Conservation (phyloP, 116 monocot genomes). For the Phalaenopsis hybrid region DNA sequence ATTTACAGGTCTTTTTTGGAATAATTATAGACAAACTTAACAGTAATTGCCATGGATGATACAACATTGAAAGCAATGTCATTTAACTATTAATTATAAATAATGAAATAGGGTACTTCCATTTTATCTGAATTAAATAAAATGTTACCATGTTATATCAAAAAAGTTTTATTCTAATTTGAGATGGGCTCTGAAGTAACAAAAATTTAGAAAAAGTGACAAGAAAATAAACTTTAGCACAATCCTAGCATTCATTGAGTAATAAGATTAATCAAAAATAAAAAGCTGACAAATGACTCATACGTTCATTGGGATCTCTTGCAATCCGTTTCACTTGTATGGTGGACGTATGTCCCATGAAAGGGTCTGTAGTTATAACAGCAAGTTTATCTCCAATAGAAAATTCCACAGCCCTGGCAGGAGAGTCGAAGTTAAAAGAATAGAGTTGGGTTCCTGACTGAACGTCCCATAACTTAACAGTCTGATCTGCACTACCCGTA, state of each 20-base stretch:
- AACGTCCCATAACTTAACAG: slow-evolving; percentile 86
- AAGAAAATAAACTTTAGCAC: background rate
- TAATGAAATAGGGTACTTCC: too few species aligned
- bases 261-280: background rate
- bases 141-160: background rate
- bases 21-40: too few species aligned
- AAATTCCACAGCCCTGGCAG: slow-evolving; percentile 89
- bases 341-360: slow-evolving; percentile 61
- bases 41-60: too few species aligned
- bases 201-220: background rate
- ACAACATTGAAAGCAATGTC: too few species aligned
- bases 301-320: slow-evolving; percentile 63
- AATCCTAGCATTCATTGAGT: background rate
- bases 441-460: slow-evolving; percentile 69
- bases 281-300: background rate
- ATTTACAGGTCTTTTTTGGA: too few species aligned
- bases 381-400: slow-evolving; percentile 88
- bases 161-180: background rate
- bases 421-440: slow-evolving; percentile 80
- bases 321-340: slow-evolving; percentile 90
- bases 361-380: slow-evolving; percentile 81
- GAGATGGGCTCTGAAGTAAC: background rate
- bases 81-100: too few species aligned
- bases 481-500: slow-evolving; percentile 84
- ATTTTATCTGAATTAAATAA: too few species aligned